These are phyloP conservation scores for Russula virescens DNA, from an alignment of 768 basidiomycete species.

Conservation along the genomic window DNA sequence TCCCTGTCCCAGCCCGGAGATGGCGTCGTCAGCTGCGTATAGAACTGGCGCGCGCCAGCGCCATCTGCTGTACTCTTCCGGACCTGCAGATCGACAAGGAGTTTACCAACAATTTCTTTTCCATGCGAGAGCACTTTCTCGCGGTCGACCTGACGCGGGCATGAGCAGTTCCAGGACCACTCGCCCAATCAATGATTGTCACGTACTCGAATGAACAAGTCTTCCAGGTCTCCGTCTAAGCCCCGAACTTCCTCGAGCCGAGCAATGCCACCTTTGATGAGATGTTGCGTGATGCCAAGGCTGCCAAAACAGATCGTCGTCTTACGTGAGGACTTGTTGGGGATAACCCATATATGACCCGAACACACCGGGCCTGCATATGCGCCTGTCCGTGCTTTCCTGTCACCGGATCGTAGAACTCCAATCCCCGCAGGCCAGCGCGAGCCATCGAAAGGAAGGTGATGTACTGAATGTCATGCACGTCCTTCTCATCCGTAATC, in stretches of 20 bases:
- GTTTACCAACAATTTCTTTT: conserved; percentile 59
- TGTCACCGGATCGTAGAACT: conserved; percentile 76
- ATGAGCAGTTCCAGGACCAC: conserved; percentile 2
- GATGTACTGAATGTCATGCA: conserved; percentile 75
- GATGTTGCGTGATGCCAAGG: conserved; percentile 75
- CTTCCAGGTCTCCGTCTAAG: conserved; percentile 50
- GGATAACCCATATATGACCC: conserved; percentile 24
- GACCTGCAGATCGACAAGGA: conserved; percentile 76
- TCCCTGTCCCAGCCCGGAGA: conserved; percentile 65
- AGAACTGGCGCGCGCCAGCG: conserved; percentile 70
- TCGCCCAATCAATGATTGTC: background rate
- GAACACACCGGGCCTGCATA: conserved; percentile 76
- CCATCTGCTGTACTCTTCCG: conserved; percentile 84
- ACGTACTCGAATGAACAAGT: conserved; percentile 60
- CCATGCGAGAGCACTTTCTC: conserved; percentile 59
- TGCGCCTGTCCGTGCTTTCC: conserved; percentile 86
- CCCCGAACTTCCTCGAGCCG: conserved; percentile 62
- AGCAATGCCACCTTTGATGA: conserved; percentile 67
- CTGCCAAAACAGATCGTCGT: conserved; percentile 33
- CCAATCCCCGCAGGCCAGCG: conserved; percentile 69
- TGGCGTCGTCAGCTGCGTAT: conserved; percentile 74
- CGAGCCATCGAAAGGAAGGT: conserved; percentile 86
- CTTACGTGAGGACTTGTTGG: background rate
- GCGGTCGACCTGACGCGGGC: conserved; percentile 56
- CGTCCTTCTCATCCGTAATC: conserved; percentile 62